phyloP scores from a whole-genome alignment of 768 basidiomycete species.

The Tricholoma hemisulphureum region DNA sequence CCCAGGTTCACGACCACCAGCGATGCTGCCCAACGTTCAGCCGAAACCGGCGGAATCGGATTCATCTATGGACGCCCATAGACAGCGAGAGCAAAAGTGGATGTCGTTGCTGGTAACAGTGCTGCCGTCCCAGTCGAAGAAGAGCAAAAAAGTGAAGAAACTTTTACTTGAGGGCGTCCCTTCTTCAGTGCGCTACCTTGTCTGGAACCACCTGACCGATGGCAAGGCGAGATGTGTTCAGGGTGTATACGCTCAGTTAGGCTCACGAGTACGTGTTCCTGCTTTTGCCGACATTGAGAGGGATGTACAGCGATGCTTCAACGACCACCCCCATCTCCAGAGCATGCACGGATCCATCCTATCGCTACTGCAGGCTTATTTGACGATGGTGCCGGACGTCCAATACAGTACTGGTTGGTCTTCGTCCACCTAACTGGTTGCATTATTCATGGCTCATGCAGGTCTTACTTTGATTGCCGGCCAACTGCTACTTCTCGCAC shows the following conservation, averaged over 20 bases:
- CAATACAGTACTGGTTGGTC: slow-evolving; percentile 60
- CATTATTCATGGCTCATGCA: slow-evolving; percentile 22
- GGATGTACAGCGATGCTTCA: slow-evolving; percentile 55
- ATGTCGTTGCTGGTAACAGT: slow-evolving; percentile 57
- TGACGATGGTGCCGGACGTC: slow-evolving; percentile 84
- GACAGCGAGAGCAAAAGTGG: slow-evolving; percentile 78
- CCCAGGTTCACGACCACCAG: slow-evolving; percentile 10
- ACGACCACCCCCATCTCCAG: slow-evolving; percentile 57
- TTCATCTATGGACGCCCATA: slow-evolving; percentile 59
- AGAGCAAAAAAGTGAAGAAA: slow-evolving; percentile 77
- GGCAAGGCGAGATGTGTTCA: slow-evolving; percentile 69
- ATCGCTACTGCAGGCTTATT: slow-evolving; percentile 66
- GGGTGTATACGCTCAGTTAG: slow-evolving; percentile 64
- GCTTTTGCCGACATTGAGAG: slow-evolving; percentile 54
- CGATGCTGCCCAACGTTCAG: slow-evolving; percentile 1
- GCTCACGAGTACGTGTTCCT: slow-evolving; percentile 51
- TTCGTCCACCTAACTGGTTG: not conserved
- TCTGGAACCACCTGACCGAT: slow-evolving; percentile 81
- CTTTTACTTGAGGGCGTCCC: slow-evolving; percentile 78
- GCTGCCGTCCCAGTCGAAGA: slow-evolving; percentile 61
- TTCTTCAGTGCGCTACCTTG: slow-evolving; percentile 77
- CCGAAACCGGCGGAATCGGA: slow-evolving; percentile 30
- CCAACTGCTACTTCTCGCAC: slow-evolving; percentile 68
- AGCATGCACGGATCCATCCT: slow-evolving; percentile 56
- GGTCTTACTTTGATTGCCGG: slow-evolving; percentile 71